phyloP scores from a whole-genome alignment of 805 yeast species.

The Cyberlindnera euphorbiae region DNA sequence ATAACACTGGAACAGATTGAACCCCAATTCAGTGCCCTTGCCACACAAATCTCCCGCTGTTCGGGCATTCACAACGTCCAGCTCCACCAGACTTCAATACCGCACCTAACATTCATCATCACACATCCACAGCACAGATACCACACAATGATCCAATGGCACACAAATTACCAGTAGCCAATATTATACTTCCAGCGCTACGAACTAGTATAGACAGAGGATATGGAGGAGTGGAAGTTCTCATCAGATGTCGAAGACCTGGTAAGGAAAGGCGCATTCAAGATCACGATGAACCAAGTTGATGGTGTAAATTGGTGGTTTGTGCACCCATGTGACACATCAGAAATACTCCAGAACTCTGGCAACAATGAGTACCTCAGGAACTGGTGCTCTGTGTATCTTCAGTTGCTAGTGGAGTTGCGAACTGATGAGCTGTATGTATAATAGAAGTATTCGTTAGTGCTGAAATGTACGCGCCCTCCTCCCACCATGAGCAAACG shows the following conservation, averaged over 20 bases:
- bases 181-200: not conserved
- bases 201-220: not conserved
- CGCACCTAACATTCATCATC: not conserved
- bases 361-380: slow-evolving; percentile 20
- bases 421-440: slow-evolving; percentile 2
- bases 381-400: slow-evolving; percentile 27
- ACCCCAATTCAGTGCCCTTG: too few species aligned
- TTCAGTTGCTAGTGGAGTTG: slow-evolving; percentile 3
- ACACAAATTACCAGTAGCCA: not conserved
- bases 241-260: too few species aligned
- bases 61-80: too few species aligned
- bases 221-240: not conserved
- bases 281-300: slow-evolving; percentile 11
- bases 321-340: slow-evolving; percentile 40
- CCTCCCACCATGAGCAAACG: not conserved
- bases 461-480: slow-evolving; percentile 15
- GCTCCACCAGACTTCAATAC: too few species aligned
- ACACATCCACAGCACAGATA: not conserved
- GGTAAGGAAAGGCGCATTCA: too few species aligned
- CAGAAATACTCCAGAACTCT: slow-evolving; percentile 24
- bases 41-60: too few species aligned
- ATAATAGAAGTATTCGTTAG: too few species aligned
- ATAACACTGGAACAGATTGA: too few species aligned
- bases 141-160: not conserved
- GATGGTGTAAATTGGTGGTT: slow-evolving; percentile 20